Conservation (phyloP, 345 rosid species). For the Citrus cavaleriei region DNA sequence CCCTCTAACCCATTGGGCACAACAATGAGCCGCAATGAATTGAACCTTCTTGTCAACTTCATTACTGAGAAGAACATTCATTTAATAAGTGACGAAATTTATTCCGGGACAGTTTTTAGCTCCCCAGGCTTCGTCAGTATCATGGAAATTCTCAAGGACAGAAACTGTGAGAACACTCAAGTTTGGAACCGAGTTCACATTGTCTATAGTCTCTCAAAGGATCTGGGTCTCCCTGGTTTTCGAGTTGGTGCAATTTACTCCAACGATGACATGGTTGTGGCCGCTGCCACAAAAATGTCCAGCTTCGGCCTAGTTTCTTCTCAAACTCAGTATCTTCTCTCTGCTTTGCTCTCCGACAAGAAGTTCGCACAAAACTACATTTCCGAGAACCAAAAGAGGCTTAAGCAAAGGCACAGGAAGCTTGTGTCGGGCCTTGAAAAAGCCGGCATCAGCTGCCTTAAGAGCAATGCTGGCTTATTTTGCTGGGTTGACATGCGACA, state of each 20-base stretch:
- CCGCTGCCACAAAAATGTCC: slow-evolving; percentile 84
- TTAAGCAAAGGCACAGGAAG: slow-evolving; percentile 40
- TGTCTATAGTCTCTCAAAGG: slow-evolving; percentile 76
- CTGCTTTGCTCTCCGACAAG: slow-evolving; percentile 67
- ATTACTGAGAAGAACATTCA: slow-evolving; percentile 53
- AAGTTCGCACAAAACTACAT: slow-evolving; percentile 61
- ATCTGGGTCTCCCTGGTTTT: slow-evolving; percentile 81
- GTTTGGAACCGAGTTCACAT: slow-evolving; percentile 57
- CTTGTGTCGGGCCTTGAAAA: slow-evolving; percentile 63
- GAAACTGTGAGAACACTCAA: slow-evolving; percentile 41
- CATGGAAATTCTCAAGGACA: slow-evolving; percentile 62
- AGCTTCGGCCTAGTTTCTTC: slow-evolving; percentile 84
- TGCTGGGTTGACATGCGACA: slow-evolving; percentile 88
- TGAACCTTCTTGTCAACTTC: slow-evolving; percentile 64
- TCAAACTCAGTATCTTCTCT: slow-evolving; percentile 69
- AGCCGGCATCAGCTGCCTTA: slow-evolving; percentile 47
- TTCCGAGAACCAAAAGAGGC: slow-evolving; percentile 54
- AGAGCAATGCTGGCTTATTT: slow-evolving; percentile 75
- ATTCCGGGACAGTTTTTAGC: slow-evolving; percentile 70
- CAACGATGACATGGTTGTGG: slow-evolving; percentile 59
- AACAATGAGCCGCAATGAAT: slow-evolving; percentile 49
- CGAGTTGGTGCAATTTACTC: slow-evolving; percentile 85
- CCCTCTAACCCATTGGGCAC: slow-evolving; percentile 87
- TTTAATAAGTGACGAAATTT: slow-evolving; percentile 80
- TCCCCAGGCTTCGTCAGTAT: slow-evolving; percentile 63